Evolutionary conservation across 441 rosid genomes (phyloP).

Genomic region (Erysimum cheiri): DNA sequence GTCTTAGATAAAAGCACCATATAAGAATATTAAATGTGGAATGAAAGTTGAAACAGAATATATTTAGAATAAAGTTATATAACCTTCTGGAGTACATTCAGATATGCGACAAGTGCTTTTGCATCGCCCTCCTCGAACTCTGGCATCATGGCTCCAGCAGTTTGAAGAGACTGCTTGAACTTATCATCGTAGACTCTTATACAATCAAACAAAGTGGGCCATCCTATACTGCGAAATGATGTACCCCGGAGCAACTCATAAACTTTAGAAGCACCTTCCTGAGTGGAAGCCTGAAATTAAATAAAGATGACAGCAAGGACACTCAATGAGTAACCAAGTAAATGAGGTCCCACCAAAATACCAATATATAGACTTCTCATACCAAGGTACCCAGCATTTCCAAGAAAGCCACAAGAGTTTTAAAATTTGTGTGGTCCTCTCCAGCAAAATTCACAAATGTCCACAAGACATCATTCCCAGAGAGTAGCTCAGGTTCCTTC

Average conservation of each 20-base stretch:
- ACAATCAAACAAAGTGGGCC: conserved; percentile 94
- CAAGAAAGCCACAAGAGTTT: conserved; percentile 95
- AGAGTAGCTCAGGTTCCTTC: conserved; percentile 92
- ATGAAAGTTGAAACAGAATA: conserved; percentile 17
- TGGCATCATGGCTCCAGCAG: conserved; percentile 88
- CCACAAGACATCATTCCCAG: conserved; percentile 97
- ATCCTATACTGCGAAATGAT: conserved; percentile 90
- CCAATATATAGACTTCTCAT: conserved; percentile 45
- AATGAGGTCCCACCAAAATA: conserved; percentile 27
- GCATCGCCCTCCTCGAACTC: conserved; percentile 98
- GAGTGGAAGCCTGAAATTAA: conserved; percentile 78
- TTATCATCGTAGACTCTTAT: conserved; percentile 85
- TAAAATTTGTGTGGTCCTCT: conserved; percentile 95
- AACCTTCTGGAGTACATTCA: conserved; percentile 96
- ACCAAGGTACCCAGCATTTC: conserved; percentile 97
- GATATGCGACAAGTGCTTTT: conserved; percentile 95
- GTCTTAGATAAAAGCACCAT: neutral
- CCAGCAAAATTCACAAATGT: conserved; percentile 98
- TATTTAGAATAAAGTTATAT: conserved; percentile 33
- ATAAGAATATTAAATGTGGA: conserved; percentile 1
- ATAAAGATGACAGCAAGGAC: conserved; percentile 35
- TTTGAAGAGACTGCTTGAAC: conserved; percentile 89
- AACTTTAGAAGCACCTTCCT: conserved; percentile 95
- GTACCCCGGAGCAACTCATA: conserved; percentile 90
- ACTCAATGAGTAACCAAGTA: conserved; percentile 35